A percentile compares a stretch with the other conserved stretches of the same genome.
Evolutionary conservation across 768 basidiomycete species (phyloP).

Genomic region (Lactarius akahatsu): DNA sequence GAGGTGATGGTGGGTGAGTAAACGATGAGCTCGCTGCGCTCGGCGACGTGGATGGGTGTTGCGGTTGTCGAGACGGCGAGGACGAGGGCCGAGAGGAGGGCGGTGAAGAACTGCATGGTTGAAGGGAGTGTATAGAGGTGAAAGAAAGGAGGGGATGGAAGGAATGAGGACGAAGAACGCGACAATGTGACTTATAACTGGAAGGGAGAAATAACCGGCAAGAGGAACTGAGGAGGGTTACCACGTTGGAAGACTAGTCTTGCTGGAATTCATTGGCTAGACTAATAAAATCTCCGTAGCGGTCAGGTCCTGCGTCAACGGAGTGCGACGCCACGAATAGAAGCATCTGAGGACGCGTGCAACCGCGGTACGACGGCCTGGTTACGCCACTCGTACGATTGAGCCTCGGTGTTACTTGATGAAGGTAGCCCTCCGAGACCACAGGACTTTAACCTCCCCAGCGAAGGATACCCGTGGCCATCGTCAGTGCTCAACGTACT

Average conservation of each 20-base stretch:
- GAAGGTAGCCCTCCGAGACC: not conserved
- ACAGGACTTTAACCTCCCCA: not conserved
- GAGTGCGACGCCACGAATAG: not conserved
- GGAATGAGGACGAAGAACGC: not conserved
- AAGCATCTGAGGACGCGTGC: conserved; percentile 4
- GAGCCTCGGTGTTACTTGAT: not conserved
- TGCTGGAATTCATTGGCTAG: not conserved
- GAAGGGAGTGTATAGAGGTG: not conserved
- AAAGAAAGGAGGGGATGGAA: too few relatives aligned
- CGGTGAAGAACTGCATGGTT: conserved; percentile 22
- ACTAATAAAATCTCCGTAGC: not conserved
- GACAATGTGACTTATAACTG: not conserved
- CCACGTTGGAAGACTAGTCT: not conserved
- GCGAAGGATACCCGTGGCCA: not conserved
- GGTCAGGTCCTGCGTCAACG: not conserved
- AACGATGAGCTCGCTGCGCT: conserved; percentile 12
- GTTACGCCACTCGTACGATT: not conserved
- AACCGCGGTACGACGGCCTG: conserved; percentile 2
- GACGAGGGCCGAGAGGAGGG: conserved; percentile 14
- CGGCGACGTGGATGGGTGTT: not conserved
- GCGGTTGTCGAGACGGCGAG: conserved; percentile 16
- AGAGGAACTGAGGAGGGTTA: not conserved
- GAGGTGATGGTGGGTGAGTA: not conserved
- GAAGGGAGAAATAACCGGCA: not conserved
- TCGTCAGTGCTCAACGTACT: not conserved